Conservation (phyloP, 257 asterid genomes). For the Perilla frutescens region DNA sequence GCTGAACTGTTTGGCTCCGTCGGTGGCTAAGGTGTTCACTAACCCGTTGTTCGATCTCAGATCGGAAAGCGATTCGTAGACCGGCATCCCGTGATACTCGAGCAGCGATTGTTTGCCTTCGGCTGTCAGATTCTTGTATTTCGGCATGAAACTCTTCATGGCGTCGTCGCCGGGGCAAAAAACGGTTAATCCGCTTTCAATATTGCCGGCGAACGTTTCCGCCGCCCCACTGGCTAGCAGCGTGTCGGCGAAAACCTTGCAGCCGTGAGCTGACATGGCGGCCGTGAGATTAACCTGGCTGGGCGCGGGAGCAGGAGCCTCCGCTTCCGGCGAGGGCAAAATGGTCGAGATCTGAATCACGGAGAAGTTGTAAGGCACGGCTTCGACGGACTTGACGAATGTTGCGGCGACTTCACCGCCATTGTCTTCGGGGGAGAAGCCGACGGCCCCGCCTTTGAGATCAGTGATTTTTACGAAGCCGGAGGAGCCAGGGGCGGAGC, state of each 20-base stretch:
- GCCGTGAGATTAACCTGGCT: conserved; percentile 56
- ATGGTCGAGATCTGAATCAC: conserved; percentile 66
- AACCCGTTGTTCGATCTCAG: conserved; percentile 57
- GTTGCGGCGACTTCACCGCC: conserved; percentile 42
- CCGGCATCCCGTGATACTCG: conserved; percentile 66
- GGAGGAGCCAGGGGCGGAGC: conserved; percentile 66
- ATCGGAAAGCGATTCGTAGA: conserved; percentile 53
- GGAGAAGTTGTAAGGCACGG: conserved; percentile 67
- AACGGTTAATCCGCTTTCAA: conserved; percentile 65
- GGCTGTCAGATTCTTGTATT: conserved; percentile 54
- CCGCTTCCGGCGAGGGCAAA: conserved; percentile 62
- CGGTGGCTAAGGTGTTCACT: conserved; percentile 68
- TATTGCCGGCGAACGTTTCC: conserved; percentile 49
- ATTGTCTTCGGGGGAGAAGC: conserved; percentile 51
- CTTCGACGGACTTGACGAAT: conserved; percentile 52
- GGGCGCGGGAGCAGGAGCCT: conserved; percentile 74
- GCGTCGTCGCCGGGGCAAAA: conserved; percentile 83
- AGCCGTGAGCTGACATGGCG: conserved; percentile 70
- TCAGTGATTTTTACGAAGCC: conserved; percentile 72
- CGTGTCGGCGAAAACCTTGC: conserved; percentile 73
- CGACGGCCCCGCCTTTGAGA: conserved; percentile 70
- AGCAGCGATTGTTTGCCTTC: conserved; percentile 42
- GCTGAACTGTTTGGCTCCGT: conserved; percentile 53
- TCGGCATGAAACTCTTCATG: conserved; percentile 61
- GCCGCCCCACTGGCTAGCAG: conserved; percentile 57